Evolutionary conservation across 306 rosid genomes (phyloP).

Genomic region (Urtica urens): DNA sequence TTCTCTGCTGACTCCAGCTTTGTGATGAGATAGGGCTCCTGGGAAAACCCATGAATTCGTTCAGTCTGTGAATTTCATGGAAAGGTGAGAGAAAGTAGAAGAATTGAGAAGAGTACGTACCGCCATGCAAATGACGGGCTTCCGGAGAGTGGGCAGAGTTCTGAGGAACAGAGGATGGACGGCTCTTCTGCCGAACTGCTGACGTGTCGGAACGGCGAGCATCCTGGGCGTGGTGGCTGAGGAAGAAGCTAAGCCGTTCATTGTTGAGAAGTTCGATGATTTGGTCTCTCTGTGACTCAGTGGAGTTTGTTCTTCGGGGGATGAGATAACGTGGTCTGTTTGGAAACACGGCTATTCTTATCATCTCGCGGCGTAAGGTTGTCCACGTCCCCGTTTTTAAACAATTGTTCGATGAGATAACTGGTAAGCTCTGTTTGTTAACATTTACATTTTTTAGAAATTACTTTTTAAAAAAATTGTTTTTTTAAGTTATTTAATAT

Average conservation of each 20-base stretch:
- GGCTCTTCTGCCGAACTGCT: constrained; percentile 24
- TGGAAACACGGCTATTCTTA: constrained; percentile 1
- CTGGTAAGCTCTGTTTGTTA: not conserved
- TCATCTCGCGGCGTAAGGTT: not conserved
- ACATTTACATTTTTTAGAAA: too few relatives aligned
- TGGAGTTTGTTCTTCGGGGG: not conserved
- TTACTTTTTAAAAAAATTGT: too few relatives aligned
- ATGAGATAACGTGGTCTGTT: constrained; percentile 4
- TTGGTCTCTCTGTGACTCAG: not conserved
- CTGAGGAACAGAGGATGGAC: constrained; percentile 22
- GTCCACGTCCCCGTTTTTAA: not conserved
- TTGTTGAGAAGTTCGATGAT: constrained; percentile 5
- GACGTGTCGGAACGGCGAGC: constrained; percentile 21
- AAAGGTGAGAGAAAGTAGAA: not conserved
- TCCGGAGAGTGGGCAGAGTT: constrained; percentile 25
- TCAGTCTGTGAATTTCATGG: not conserved
- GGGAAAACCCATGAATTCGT: constrained; percentile 17
- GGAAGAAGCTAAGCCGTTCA: constrained; percentile 51
- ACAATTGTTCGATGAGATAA: not conserved
- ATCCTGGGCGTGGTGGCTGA: constrained; percentile 40
- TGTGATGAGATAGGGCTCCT: constrained; percentile 79
- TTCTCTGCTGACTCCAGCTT: constrained; percentile 93
- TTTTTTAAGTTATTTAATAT: too few relatives aligned
- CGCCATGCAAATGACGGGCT: constrained; percentile 78
- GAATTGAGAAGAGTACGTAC: constrained; percentile 21